Evolutionary conservation across 305 asterid species (phyloP).

Genomic region (Fraxinus dipetala): DNA sequence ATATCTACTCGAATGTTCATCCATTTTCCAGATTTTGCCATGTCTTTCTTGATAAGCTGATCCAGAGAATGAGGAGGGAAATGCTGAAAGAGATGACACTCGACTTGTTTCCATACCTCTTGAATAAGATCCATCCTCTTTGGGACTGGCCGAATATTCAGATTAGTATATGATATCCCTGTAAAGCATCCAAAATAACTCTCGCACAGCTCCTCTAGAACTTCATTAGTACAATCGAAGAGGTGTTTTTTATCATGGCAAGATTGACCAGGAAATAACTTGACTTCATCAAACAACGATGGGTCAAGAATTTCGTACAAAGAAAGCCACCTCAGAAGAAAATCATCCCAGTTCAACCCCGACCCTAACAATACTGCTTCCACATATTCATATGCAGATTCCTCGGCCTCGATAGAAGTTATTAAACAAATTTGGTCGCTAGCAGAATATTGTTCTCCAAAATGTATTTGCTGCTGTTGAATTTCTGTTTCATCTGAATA

Average conservation of each 20-base stretch:
- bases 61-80: constrained; percentile 34
- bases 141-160: constrained; percentile 36
- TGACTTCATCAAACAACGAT: constrained; percentile 52
- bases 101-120: constrained; percentile 50
- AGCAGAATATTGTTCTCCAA: constrained; percentile 36
- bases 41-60: constrained; percentile 41
- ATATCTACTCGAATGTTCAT: constrained; percentile 31
- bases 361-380: constrained; percentile 63
- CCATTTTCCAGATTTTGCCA: constrained; percentile 42
- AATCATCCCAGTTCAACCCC: constrained; percentile 58
- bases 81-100: constrained; percentile 35
- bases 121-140: constrained; percentile 50
- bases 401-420: constrained; percentile 39
- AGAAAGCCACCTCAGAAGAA: constrained; percentile 48
- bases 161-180: constrained; percentile 23
- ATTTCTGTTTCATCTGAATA: constrained; percentile 48
- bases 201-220: constrained; percentile 44
- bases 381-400: constrained; percentile 56
- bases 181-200: constrained; percentile 37
- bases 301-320: constrained; percentile 45
- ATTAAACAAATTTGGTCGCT: constrained; percentile 27
- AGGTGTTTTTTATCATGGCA: constrained; percentile 45
- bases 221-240: constrained; percentile 52
- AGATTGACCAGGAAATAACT: constrained; percentile 45
- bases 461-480: constrained; percentile 45